phyloP scores from a whole-genome alignment of 805 yeast species.

The Nakazawaea wyomingensis region DNA sequence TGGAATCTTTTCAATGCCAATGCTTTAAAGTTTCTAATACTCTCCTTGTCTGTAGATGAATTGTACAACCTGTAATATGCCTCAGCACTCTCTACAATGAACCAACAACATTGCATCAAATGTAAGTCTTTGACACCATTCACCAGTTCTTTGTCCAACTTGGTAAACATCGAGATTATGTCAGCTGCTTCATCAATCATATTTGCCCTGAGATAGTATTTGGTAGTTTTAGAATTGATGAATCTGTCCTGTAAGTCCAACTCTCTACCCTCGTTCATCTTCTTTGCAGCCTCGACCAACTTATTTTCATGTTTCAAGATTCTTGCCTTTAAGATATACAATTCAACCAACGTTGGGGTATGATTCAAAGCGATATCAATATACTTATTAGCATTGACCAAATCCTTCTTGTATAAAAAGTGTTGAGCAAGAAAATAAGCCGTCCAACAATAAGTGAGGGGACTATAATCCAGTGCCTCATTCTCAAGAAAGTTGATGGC shows the following conservation, averaged over 20 bases:
- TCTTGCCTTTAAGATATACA: constrained; percentile 75
- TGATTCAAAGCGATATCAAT: constrained; percentile 62
- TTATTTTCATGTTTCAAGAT: constrained; percentile 70
- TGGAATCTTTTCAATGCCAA: constrained; percentile 74
- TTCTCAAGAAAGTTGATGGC: constrained; percentile 38
- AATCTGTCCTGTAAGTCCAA: constrained; percentile 88
- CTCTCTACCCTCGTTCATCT: constrained; percentile 65
- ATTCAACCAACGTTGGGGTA: constrained; percentile 82
- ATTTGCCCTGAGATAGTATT: constrained; percentile 76
- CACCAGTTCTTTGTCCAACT: constrained; percentile 63
- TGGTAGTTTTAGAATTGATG: constrained; percentile 81
- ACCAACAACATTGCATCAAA: constrained; percentile 90
- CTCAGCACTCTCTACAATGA: constrained; percentile 78
- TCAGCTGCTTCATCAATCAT: constrained; percentile 69
- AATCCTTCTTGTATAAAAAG: constrained; percentile 50
- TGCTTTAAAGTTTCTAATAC: constrained; percentile 47
- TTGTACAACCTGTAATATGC: constrained; percentile 63
- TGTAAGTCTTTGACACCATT: constrained; percentile 86
- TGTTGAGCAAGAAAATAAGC: constrained; percentile 77
- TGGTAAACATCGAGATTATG: constrained; percentile 74
- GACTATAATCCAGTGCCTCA: constrained; percentile 21
- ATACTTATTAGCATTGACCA: constrained; percentile 46
- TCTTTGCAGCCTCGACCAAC: constrained; percentile 52
- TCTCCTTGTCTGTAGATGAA: constrained; percentile 24
- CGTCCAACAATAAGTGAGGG: constrained; percentile 61